Evolutionary conservation across 345 rosid species (phyloP), one percentile per base, ranked within the genome.

Genomic region (Murraya paniculata): DNA sequence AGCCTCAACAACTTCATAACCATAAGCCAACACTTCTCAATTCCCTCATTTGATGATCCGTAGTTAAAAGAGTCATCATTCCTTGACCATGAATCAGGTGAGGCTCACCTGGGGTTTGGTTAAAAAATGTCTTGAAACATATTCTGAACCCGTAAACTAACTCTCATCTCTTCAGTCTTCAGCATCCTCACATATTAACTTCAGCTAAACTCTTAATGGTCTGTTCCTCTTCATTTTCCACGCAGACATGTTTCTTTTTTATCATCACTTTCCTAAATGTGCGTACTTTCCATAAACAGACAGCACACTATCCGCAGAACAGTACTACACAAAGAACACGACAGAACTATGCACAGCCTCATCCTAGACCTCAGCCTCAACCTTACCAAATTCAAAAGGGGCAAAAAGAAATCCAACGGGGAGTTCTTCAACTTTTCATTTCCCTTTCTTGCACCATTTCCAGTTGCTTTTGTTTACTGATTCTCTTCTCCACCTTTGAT

Each of bases 41-140:
- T 41, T 10, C 14, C 50, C 4, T 11, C 16, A 11, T 10, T 45
- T 0, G 88, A 87, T 2, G 86, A 85, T 71, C 82, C 87, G 6
- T 85, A 87, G 60, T 80, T 82, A 50, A 50, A 79, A 64, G 71
- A 57, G 60, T 69, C 77, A 67, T 58, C 64, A 25, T 8, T 60
- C 80, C 72, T 84, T 5, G 77, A 38, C 59, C 64, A 68, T 1
- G 81, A 83, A 86, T 81, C 91, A 60, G 67, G 84, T 41, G 75
- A 82, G 25, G 95, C 97, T 97, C 97, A 92, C 2, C 92, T 93
- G 0, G 89, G 98, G 74, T 91, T 91, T 80, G 89, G 78, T 87
- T 87, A 93, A 92, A 58, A 85, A 87, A 69, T 91, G 95, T 81
- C 95, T 91, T 5, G 89, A 72, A 57, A 89, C 88, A 80, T 91